phyloP scores from a whole-genome alignment of 192 early-diverging fungal species.

The Neocallimastix lanati region DNA sequence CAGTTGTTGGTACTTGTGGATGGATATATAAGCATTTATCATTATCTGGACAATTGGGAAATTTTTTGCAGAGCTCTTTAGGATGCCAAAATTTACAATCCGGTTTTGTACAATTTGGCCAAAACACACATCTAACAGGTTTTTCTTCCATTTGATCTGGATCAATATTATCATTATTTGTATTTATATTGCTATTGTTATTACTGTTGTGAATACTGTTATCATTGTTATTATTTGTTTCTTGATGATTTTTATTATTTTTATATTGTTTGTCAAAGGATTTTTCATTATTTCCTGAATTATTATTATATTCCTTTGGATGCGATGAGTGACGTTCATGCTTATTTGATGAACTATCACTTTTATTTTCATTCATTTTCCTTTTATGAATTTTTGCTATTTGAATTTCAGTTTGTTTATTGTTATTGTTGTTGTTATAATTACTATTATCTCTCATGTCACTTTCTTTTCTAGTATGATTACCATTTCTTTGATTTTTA shows the following conservation, averaged over 20 bases:
- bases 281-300: background rate
- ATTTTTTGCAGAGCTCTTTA: too few relatives aligned
- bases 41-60: too few relatives aligned
- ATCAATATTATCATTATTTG: background rate
- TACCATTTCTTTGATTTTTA: too few relatives aligned
- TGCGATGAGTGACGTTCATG: background rate
- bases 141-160: background rate
- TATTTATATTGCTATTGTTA: too few relatives aligned
- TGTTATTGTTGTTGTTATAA: too few relatives aligned
- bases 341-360: background rate
- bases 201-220: too few relatives aligned
- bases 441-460: background rate
- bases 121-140: background rate
- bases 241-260: too few relatives aligned
- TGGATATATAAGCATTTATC: too few relatives aligned
- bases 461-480: too few relatives aligned
- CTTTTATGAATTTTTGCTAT: background rate
- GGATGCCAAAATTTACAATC: background rate
- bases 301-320: background rate
- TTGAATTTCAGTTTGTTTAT: background rate
- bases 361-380: background rate
- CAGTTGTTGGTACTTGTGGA: background rate
- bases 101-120: background rate
- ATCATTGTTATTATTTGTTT: too few relatives aligned
- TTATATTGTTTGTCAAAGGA: background rate